Conservation (phyloP, 345 rosid genomes). For the Gossypium sturtianum region DNA sequence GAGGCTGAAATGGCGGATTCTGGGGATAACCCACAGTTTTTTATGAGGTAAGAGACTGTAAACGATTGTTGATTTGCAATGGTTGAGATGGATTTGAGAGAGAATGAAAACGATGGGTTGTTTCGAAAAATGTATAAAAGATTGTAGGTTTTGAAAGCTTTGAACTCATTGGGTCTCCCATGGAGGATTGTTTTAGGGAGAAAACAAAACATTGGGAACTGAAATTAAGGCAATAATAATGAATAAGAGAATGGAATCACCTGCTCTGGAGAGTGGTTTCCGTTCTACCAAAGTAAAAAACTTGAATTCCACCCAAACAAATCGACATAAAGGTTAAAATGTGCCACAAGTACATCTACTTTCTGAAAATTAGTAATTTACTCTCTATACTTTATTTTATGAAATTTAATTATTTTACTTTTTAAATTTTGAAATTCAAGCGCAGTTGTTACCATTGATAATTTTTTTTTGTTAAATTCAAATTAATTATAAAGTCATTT, state of each 20-base stretch:
- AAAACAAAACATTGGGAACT: neutral
- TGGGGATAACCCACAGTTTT: constrained; percentile 27
- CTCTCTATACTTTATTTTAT: too few relatives aligned
- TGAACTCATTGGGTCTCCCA: neutral
- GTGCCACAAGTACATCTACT: too few relatives aligned
- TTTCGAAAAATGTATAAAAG: neutral
- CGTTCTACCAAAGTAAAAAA: neutral
- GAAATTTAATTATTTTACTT: too few relatives aligned
- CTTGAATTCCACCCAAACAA: neutral
- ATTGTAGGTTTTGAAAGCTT: neutral
- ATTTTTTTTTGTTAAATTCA: too few relatives aligned
- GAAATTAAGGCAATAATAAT: neutral
- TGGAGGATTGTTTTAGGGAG: neutral
- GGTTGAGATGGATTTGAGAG: neutral
- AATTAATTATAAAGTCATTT: too few relatives aligned
- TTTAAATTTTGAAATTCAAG: too few relatives aligned
- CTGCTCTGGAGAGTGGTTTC: neutral
- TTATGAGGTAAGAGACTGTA: constrained; percentile 31
- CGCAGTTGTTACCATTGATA: fast-evolving
- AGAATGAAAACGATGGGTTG: neutral
- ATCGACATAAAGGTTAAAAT: neutral
- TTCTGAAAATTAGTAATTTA: too few relatives aligned
- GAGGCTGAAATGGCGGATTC: neutral
- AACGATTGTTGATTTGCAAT: constrained; percentile 9
- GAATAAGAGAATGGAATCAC: neutral